Percentiles rank a stretch among this genome's conserved stretches.
Conservation (phyloP, 2,329 filamentous ascomycete species). For the Xylariaceae sp. region DNA sequence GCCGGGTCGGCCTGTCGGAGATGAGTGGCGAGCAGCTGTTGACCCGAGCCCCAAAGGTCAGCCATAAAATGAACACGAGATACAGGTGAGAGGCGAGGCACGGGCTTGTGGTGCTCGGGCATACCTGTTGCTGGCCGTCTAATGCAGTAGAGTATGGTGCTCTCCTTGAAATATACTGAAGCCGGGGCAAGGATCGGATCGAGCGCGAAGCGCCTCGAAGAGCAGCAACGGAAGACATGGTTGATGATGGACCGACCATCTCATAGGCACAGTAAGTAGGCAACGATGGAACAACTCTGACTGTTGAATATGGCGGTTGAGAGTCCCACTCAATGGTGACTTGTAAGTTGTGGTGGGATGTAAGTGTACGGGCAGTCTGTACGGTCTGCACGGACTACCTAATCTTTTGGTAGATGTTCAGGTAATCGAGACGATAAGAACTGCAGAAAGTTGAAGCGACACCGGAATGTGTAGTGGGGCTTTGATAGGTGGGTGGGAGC, state of each 20-base stretch:
- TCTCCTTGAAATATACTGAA: conserved; percentile 30
- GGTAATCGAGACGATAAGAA: too few relatives aligned
- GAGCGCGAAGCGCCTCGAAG: conserved; percentile 46
- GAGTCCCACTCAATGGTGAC: background rate
- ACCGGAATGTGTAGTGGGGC: background rate
- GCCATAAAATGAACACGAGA: background rate
- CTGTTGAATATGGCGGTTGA: background rate
- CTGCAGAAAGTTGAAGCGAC: background rate
- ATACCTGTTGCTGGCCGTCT: conserved; percentile 57
- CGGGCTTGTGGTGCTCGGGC: conserved; percentile 12
- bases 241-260: background rate
- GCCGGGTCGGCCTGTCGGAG: conserved; percentile 80
- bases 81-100: background rate
- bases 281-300: background rate
- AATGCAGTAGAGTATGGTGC: conserved; percentile 42
- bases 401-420: too few relatives aligned
- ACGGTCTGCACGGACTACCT: background rate
- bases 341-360: background rate
- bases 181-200: conserved; percentile 33
- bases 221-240: conserved; percentile 43
- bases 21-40: conserved; percentile 69
- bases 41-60: conserved; percentile 10
- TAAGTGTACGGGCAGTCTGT: too few relatives aligned
- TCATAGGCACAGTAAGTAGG: background rate
- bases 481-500: background rate